Evolutionary conservation across 208 protist genomes (phyloP).

Genomic region (Trypanosomatidae sp.): DNA sequence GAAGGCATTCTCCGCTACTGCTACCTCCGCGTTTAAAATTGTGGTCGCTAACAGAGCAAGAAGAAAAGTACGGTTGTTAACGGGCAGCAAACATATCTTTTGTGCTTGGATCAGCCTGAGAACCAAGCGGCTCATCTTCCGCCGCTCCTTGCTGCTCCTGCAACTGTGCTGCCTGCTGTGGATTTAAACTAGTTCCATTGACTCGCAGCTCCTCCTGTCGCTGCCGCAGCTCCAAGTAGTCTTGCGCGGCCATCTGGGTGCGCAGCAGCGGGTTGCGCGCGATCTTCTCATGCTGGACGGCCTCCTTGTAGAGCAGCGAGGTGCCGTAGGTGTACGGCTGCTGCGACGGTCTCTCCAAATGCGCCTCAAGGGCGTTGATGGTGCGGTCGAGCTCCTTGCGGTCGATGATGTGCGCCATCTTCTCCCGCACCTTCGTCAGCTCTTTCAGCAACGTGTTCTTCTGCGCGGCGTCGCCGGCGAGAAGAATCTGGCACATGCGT

Average conservation of each 20-base stretch:
- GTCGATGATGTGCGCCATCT: conserved; percentile 83
- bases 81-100: conserved; percentile 56
- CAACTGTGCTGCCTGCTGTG: conserved; percentile 54
- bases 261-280: conserved; percentile 73
- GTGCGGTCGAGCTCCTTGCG: conserved; percentile 76
- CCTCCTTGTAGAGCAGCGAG: conserved; percentile 66
- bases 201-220: conserved; percentile 50
- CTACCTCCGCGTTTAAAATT: no score
- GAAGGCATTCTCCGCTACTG: no score
- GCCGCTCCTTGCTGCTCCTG: conserved; percentile 40
- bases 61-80: conserved; percentile 7
- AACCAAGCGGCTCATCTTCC: conserved; percentile 40
- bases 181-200: conserved; percentile 42
- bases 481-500: conserved; percentile 83
- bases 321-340: conserved; percentile 80
- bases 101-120: conserved; percentile 41
- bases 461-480: conserved; percentile 56
- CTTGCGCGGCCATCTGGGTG: conserved; percentile 54
- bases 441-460: conserved; percentile 61
- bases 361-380: conserved; percentile 67
- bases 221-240: conserved; percentile 68
- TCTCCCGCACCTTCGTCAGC: conserved; percentile 79
- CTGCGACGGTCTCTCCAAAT: conserved; percentile 51
- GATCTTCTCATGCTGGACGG: conserved; percentile 50
- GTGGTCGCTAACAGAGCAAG: neutral